These are phyloP conservation scores for Croton setiger DNA, from an alignment of 441 rosid species.

Conservation along the genomic window DNA sequence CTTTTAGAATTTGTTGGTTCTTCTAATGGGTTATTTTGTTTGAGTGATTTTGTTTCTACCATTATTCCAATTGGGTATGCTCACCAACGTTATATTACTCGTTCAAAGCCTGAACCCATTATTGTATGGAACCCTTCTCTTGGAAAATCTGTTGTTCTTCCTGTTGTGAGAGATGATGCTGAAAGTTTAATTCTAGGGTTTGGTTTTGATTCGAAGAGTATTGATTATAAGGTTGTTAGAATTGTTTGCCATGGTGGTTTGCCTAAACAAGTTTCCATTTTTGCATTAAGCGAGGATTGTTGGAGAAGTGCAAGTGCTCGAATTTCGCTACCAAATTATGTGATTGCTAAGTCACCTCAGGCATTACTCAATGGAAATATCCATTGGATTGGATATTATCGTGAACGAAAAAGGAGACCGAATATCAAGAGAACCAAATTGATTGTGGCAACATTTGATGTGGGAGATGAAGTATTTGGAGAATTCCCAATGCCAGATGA, in stretches of 20 bases:
- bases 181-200: slow-evolving; percentile 1
- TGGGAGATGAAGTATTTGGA: slow-evolving; percentile 7
- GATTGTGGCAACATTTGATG: neutral
- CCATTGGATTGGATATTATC: slow-evolving; percentile 4
- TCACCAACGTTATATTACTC: too few relatives aligned
- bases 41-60: neutral
- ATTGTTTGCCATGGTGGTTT: neutral
- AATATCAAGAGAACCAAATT: neutral
- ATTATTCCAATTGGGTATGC: too few relatives aligned
- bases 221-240: slow-evolving; percentile 7
- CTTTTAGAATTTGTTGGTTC: neutral
- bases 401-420: neutral
- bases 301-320: neutral
- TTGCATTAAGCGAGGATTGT: neutral
- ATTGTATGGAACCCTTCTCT: slow-evolving; percentile 6
- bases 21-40: slow-evolving; percentile 12
- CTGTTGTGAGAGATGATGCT: neutral
- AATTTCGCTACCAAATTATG: neutral
- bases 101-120: too few relatives aligned
- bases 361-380: slow-evolving; percentile 8
- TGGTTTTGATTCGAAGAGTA: neutral
- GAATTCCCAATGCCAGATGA: neutral
- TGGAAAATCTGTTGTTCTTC: neutral
- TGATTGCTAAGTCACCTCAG: neutral
- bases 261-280: neutral